Evolutionary conservation across 208 protist genomes (phyloP).

Genomic region (Wallacemonas rigidus): DNA sequence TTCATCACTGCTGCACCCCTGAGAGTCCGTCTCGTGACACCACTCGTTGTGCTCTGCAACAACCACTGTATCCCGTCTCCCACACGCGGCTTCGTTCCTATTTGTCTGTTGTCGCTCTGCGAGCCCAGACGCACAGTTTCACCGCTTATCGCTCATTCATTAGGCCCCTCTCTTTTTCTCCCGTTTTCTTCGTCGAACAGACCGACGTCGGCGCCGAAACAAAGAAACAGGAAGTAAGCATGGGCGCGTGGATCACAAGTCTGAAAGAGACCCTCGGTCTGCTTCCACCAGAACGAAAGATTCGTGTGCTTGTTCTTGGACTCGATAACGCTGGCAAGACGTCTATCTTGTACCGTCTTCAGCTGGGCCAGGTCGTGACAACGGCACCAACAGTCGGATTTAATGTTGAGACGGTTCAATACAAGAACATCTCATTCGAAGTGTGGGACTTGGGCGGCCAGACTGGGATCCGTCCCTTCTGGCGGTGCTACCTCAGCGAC

Average conservation of each 20-base stretch:
- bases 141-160: not conserved
- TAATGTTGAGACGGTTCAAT: conserved; percentile 97
- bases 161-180: not conserved
- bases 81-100: no score
- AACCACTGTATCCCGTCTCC: no score
- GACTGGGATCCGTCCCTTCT: conserved; percentile 96
- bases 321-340: conserved; percentile 98
- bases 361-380: conserved; percentile 96
- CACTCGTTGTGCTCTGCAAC: no score
- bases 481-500: conserved; percentile 97
- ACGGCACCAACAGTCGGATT: conserved; percentile 98
- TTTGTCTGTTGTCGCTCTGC: no score
- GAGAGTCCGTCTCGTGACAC: no score
- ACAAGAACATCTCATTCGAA: conserved; percentile 98
- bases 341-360: conserved; percentile 98
- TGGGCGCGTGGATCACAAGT: conserved; percentile 66
- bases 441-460: conserved; percentile 98
- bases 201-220: not conserved
- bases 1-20: no score
- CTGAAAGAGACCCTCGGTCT: conserved; percentile 54
- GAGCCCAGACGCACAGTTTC: no score
- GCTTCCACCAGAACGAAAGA: conserved; percentile 84
- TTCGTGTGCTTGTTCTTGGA: conserved; percentile 94
- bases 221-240: conserved; percentile 6
- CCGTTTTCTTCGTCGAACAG: conserved; percentile 7